Evolutionary conservation across 2,329 filamentous ascomycete genomes (phyloP), one percentile per base, ranked within the genome.

Genomic region (Colletotrichum sansevieriae): DNA sequence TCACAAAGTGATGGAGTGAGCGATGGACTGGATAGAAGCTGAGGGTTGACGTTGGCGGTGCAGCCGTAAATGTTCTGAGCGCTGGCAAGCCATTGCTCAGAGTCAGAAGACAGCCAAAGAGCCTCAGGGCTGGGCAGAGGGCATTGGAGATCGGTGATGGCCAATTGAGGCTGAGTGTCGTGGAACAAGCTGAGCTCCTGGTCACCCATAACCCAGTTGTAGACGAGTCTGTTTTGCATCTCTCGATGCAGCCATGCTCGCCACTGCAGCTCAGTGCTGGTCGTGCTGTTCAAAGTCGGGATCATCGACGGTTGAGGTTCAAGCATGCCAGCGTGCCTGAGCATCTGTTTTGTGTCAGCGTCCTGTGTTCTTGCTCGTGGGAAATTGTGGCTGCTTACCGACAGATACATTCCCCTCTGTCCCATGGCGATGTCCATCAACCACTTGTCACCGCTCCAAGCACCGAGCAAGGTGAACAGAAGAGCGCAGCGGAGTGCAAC

Each of bases 381-480:
- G 13, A 9, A 3, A 51, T 18, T 11, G 22, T 43, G 39, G 7
- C n/a, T 25, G 76, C 84, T 81, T 73, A 87, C 85, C 67, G 90
- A 86, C 68, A 91, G 85, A 76, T 92, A 92, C 89, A 92, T 92
- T 65, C 89, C 89, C 55, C 90, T 85, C 77, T 92, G 91, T 35
- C 90, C 90, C 89, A 92, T 91, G 47, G 90, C 87, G 71, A 92
- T 91, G 74, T 92, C 90, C 90, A 92, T 92, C 72, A 92, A 88
- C 90, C 90, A 92, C 78, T 92, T 92, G 77, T 92, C 90, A 52
- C 91, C 91, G 75, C 90, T 91, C 91, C 91, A 93, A 1, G 89
- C 89, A 8, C 90, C 90, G 29, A 91, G 84, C 1, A 90, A 84
- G 2, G 88, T 91, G 75, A 92, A 92, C 3, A 92, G 84, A 12